Evolutionary conservation across 441 rosid species (phyloP), one percentile per base, ranked within the genome.

Genomic region (Omphalea diandra): DNA sequence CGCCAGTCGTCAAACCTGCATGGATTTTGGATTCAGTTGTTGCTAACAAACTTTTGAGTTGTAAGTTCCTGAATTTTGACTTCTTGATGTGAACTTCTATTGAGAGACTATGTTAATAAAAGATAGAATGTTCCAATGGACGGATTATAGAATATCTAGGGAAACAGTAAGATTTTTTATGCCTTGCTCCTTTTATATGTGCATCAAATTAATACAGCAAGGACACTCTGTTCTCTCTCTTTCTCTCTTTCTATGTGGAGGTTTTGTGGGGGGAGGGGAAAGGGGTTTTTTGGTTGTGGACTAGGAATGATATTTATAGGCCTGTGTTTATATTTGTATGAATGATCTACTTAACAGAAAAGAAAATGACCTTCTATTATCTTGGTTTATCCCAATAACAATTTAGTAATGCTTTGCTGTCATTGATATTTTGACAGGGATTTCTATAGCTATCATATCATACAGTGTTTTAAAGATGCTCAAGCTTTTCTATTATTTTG

Each of bases 1-100:
- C 91, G 44, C 99, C 99, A 40, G 97, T 94, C 9, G 94, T 94
- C 74, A 91, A 89, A 85, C 99, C 99, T 60, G 38, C 82, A 40
- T 94, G 99, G 99, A 80, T 94, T 69, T 65, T 85, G 81, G 97
- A 94, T 70, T 90, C 91, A 77, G 77, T 90, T 60, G 86, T 83
- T 68, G 88, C 96, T 55, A 87, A 89, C 74, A 90, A 82, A 71
- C 91, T 94, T 63, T 73, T 94, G 77, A 87, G 85, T 55, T 94
- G 99, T 91, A 85, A 87, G 97, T 86, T 70, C 57, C 20, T 57
- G 58, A 60, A 32, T 49, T n/a, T n/a, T n/a, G n/a, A n/a, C n/a
- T 63, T 57, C 33, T 62, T 72, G 38, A 20, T 68, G 41, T 59
- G 15, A 64, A 63, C 24, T 63, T 73, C 6, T 38, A 17, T 14